Base-by-base conservation (phyloP, 352 stramenopile genomes). In the Globisporangium irregulare region DNA sequence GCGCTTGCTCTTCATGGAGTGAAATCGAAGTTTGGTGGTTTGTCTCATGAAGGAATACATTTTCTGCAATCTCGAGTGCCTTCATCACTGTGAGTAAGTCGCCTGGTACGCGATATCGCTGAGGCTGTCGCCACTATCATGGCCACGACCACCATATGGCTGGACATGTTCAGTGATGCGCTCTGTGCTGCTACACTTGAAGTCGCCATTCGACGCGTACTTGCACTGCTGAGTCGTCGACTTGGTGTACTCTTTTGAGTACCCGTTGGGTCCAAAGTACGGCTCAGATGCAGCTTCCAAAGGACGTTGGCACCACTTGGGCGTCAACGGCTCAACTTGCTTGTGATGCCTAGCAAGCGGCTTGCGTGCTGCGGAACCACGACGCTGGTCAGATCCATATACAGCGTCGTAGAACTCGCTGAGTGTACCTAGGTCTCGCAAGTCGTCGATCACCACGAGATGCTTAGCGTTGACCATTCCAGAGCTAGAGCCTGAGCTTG, bases 121-220 rank as follows among this genome's bases (percentile, higher is more conserved):
- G 43, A 51, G 6, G 43, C 12, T 18, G 18, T 24, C 41, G 2
- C 15, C 41, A 22, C 18, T 2, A 36, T 7, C 22, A 56, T 32
- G 15, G 50, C 20, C 27, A 48, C 7, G 9, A 34, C 18, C 20
- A 27, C 7, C 27, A 7, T 24, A 20, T 4, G 10, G 32, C 50
- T 60, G 61, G 4, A 60, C 12, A 20, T 8, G 36, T 2, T 54
- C 29, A 4, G 55, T 57, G 29, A 46, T 56, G 38, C n/a, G 15
- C 53, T 63, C 38, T 4, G 36, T 48, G 53, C 25, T 68, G 36
- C 51, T 68, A 54, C 63, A 68, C 3, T 20, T 63, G 18, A 68
- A 63, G 20, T 32, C 25, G 53, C 53, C 63, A 24, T 18, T 63
- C 3, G 53, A 6, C 6, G 63, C 62, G 27, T 48, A 68, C 36